Conservation (phyloP, 805 yeast genomes). For the Phaffomyces opuntiae region DNA sequence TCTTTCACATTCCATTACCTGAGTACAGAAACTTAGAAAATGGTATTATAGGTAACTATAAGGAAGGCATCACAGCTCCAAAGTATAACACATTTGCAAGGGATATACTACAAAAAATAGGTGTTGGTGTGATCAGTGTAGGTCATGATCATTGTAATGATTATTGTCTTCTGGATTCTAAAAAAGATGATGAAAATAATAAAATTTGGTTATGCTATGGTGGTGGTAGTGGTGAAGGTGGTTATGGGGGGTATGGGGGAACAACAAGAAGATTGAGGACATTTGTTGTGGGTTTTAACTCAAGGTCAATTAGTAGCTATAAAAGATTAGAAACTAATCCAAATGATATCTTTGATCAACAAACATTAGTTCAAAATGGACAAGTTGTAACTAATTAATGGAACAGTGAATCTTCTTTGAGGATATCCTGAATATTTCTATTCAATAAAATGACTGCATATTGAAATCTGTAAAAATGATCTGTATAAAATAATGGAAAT, state of each 20-base stretch:
- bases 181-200: conserved; percentile 19
- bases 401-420: conserved; percentile 9
- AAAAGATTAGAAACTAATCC: conserved; percentile 62
- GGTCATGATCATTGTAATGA: conserved; percentile 98
- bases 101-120: conserved; percentile 49
- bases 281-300: conserved; percentile 53
- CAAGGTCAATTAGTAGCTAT: conserved; percentile 50
- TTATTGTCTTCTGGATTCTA: conserved; percentile 61
- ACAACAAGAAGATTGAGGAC: conserved; percentile 73
- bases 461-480: conserved; percentile 31
- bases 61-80: conserved; percentile 81
- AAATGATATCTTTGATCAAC: conserved; percentile 34
- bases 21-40: conserved; percentile 54
- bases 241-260: conserved; percentile 90
- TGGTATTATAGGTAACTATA: conserved; percentile 50
- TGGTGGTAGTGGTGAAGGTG: conserved; percentile 93
- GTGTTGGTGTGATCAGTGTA: conserved; percentile 68
- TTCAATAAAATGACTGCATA: conserved; percentile 31
- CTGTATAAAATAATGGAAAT: conserved; percentile 34
- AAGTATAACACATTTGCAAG: conserved; percentile 61
- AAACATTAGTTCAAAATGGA: conserved; percentile 28
- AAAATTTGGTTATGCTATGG: conserved; percentile 86
- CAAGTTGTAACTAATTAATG: conserved; percentile 1
- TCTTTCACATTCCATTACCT: conserved; percentile 90
- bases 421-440: conserved; percentile 30